A percentile compares a stretch with the other conserved stretches of the same genome.
Conservation (phyloP, 2,329 filamentous ascomycete species). For the Ascosphaera pollenicola region DNA sequence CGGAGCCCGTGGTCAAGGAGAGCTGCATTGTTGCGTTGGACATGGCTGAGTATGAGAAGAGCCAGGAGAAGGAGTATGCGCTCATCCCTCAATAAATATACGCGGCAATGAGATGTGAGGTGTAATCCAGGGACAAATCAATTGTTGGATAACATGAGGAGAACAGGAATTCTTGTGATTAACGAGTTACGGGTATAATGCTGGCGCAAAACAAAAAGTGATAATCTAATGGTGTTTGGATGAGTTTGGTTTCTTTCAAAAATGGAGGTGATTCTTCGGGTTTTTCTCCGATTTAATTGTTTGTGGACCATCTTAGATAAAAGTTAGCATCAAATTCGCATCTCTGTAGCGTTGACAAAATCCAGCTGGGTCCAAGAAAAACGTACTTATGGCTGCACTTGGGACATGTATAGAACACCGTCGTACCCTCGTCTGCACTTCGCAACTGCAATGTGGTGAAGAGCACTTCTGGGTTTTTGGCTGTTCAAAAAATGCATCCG, state of each 20-base stretch:
- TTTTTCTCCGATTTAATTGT: constrained; percentile 7
- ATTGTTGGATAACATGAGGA: not conserved
- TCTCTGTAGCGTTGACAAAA: too few species aligned
- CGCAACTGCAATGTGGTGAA: constrained; percentile 72
- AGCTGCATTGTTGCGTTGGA: constrained; percentile 89
- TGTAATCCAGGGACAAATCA: too few species aligned
- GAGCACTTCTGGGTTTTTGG: constrained; percentile 58
- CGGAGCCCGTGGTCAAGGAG: constrained; percentile 81
- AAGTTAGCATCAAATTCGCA: not conserved
- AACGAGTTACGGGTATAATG: constrained; percentile 4
- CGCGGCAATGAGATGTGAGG: not conserved
- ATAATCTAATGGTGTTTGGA: not conserved
- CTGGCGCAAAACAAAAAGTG: not conserved
- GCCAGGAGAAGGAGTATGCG: constrained; percentile 74
- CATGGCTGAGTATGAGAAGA: constrained; percentile 94
- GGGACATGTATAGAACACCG: constrained; percentile 63
- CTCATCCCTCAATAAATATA: constrained; percentile 44
- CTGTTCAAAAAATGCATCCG: too few species aligned
- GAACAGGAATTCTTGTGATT: constrained; percentile 9
- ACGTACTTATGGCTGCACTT: constrained; percentile 65
- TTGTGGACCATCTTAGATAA: constrained; percentile 10
- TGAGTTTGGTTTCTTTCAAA: not conserved
- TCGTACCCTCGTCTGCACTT: constrained; percentile 86
- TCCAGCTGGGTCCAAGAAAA: not conserved
- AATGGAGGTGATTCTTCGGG: too few species aligned